Evolutionary conservation across 78 protist genomes (phyloP), one percentile per base, ranked within the genome.

Genomic region (Dictyostelium firmibasis): DNA sequence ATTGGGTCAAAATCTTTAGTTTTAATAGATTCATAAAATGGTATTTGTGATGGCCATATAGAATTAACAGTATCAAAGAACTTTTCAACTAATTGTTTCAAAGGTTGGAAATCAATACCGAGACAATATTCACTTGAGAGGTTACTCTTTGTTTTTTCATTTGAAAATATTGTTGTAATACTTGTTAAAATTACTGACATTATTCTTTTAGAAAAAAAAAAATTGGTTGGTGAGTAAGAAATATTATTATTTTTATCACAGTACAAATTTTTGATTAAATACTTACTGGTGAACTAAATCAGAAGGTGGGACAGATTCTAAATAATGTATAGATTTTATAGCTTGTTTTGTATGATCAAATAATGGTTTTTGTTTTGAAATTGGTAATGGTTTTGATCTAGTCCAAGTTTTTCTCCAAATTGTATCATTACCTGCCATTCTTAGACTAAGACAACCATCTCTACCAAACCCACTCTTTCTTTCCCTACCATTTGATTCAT

Each of bases 401-500:
- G 2, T 33, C 94, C 94, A 89, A 60, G 87, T 69, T 75, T 44
- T 89, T 78, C 64, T 60, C 94, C 94, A 89, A 81, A 89, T 23
- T 27, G 86, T 57, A 20, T 64, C 75, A 35, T 64, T n/a, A 33
- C 83, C 31, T 33, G 67, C 29, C 94, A 89, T 89, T 81, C 94
- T 78, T 18, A 72, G 23, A 16, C 72, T 41, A 29, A 89, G 74
- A 47, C 77, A 27, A 62, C 94, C 94, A 13, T 89, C 94, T 70
- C 94, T 38, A 31, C 94, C 94, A 81, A 25, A 89, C 4, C 83
- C 81, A 13, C 18, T 27, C 8, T 47, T 47, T 35, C 47, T n/a
- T 29, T 62, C 85, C 50, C 87, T 78, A 4, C 94, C 94, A 18
- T 89, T 78, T 11, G 94, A 89, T 81, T 89, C 94, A 81, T 89